Conservation (phyloP, 495 filamentous ascomycete genomes). For the Poronia punctata region DNA sequence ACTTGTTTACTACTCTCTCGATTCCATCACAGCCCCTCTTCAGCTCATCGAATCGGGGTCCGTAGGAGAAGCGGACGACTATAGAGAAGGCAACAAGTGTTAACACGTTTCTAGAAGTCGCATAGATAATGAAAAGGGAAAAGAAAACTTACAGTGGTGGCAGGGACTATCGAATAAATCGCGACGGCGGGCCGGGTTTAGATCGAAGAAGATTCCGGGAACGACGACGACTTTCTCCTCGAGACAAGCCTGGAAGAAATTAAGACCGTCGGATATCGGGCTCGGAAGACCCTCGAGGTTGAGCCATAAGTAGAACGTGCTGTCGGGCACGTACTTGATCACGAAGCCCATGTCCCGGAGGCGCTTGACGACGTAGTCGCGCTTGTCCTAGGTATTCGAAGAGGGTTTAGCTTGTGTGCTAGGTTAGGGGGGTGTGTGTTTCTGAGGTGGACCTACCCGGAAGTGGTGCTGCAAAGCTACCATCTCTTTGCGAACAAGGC, state of each 20-base stretch:
- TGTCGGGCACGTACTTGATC: constrained; percentile 70
- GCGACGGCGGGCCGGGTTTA: constrained; percentile 83
- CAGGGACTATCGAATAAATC: constrained; percentile 94
- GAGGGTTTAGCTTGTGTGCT: constrained; percentile 1
- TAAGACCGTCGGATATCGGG: constrained; percentile 81
- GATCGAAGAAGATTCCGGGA: constrained; percentile 84
- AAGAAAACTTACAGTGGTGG: constrained; percentile 59
- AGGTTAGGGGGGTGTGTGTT: not conserved
- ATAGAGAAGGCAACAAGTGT: not conserved
- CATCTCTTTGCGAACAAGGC: constrained; percentile 79
- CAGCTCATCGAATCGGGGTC: constrained; percentile 80
- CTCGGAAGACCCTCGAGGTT: constrained; percentile 55
- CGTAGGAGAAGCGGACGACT: constrained; percentile 82
- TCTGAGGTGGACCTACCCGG: constrained; percentile 28
- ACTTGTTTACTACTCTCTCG: constrained; percentile 72
- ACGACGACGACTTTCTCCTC: constrained; percentile 93
- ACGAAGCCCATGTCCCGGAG: constrained; percentile 79
- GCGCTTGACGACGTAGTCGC: constrained; percentile 77
- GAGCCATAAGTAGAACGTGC: constrained; percentile 81
- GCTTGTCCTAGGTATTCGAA: constrained; percentile 55
- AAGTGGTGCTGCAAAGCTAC: constrained; percentile 81
- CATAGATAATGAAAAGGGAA: not conserved
- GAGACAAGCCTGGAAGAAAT: constrained; percentile 92
- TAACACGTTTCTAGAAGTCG: constrained; percentile 4
- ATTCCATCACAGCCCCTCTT: constrained; percentile 83